These are phyloP conservation scores for Lachnellula subtilissima DNA, from an alignment of 2,329 filamentous ascomycete species.

Conservation along the genomic window DNA sequence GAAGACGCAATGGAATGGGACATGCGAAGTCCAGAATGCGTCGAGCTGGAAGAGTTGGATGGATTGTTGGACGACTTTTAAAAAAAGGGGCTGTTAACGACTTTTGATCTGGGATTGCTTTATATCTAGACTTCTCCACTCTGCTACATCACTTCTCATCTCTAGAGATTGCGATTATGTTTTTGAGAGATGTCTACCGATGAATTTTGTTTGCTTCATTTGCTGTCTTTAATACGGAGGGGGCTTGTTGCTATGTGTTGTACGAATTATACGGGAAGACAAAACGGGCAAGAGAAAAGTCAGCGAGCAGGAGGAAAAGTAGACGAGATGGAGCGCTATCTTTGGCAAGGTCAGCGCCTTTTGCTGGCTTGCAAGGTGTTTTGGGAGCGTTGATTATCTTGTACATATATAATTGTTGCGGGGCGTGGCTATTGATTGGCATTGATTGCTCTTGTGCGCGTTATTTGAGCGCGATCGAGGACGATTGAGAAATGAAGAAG, in stretches of 20 bases:
- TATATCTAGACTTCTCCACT: slow-evolving; percentile 4
- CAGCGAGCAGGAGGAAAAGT: not conserved
- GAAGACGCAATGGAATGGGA: slow-evolving; percentile 52
- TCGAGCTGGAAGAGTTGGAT: slow-evolving; percentile 91
- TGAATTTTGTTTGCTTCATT: slow-evolving; percentile 1
- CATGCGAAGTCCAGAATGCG: slow-evolving; percentile 72
- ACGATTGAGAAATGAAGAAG: not conserved
- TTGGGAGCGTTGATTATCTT: slow-evolving; percentile 1
- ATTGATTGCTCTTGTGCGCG: not conserved
- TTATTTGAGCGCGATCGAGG: not conserved
- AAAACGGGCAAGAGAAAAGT: not conserved
- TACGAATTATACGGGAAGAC: not conserved
- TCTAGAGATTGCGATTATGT: not conserved
- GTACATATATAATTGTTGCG: slow-evolving; percentile 1
- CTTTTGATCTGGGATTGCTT: slow-evolving; percentile 1
- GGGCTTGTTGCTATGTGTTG: not conserved
- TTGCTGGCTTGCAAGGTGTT: slow-evolving; percentile 1
- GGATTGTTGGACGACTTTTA: slow-evolving; percentile 64
- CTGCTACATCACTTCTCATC: slow-evolving; percentile 7
- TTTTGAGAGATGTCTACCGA: not conserved
- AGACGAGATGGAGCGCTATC: not conserved
- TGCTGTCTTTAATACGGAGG: not conserved
- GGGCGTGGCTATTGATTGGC: not conserved
- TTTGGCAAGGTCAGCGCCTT: not conserved
- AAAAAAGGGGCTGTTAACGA: no score